Base-by-base conservation (phyloP, 2,329 filamentous ascomycete species). In the Calonectria pteridis region DNA sequence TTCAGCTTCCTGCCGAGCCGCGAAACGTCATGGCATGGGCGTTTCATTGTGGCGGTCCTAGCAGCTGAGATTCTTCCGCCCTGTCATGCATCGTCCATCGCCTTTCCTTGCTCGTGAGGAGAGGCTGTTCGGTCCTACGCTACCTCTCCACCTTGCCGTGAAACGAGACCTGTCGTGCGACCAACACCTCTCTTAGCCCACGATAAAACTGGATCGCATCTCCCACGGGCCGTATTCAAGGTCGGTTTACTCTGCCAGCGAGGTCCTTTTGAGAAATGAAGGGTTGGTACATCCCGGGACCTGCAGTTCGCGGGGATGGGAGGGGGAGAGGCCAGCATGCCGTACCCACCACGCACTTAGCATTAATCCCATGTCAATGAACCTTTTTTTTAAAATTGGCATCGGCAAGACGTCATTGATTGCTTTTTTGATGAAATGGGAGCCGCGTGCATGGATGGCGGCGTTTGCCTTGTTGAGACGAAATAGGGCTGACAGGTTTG, bases 81-180 rank as follows among this genome's bases (percentile, higher is more conserved):
- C 35, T 35, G 55, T 62, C 55, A 62, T 28, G 33, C 33, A 28
- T 40, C 20, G 28, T 28, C 37, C 33, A 40, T 62, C 14, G 33
- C 55, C 40, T 28, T 10, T 20, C 33, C 55, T 28, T 28, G n/a
- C 11, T 26, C 11, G 31, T 6, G n/a, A 46, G n/a, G 18, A 20
- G 23, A n/a, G 10, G 13, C 16, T 62, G 43, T 62, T 62, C 55
- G 55, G 55, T 62, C 55, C 55, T 62, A 62, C 55, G 43, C 51
- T 9, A 14, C n/a, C 55, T 20, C 55, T 59, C 55, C 33, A 20
- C 33, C 55, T 11, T 10, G 31, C 33, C 11, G 55, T 62, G 55
- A 62, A 62, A 62, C 55, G 55, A 62, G 33, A 62, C 10, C 55
- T 40, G 55, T 62, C 33, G 55, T 62, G 55, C 55, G 26, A 40